Evolutionary conservation across 2,329 filamentous ascomycete species (phyloP).

Genomic region (Colletotrichum sp.): DNA sequence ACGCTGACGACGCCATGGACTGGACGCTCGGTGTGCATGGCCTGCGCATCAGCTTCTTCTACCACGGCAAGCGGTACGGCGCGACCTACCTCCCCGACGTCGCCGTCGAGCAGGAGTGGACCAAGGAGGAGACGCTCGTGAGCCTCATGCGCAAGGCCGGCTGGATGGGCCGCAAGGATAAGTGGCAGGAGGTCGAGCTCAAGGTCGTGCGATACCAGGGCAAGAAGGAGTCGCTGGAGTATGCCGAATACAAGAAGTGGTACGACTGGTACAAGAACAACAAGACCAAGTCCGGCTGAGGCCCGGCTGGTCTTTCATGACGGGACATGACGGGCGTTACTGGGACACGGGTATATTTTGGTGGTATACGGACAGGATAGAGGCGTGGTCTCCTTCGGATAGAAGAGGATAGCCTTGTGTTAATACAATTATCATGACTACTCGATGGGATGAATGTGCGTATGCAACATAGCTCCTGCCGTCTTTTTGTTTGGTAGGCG

Average conservation of each 20-base stretch:
- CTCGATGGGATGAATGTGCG: background rate
- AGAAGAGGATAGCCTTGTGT: slow-evolving; percentile 5
- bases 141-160: slow-evolving; percentile 95
- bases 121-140: slow-evolving; percentile 86
- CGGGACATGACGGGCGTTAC: background rate
- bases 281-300: slow-evolving; percentile 16
- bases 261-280: slow-evolving; percentile 68
- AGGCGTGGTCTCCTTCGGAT: background rate
- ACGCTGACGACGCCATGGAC: slow-evolving; percentile 74
- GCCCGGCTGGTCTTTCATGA: background rate
- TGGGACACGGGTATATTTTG: background rate
- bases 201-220: slow-evolving; percentile 87
- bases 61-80: slow-evolving; percentile 75
- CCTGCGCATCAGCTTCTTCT: slow-evolving; percentile 82
- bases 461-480: background rate
- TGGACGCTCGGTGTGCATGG: slow-evolving; percentile 90
- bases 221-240: slow-evolving; percentile 73
- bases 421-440: slow-evolving; percentile 1
- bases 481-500: background rate
- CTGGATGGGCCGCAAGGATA: slow-evolving; percentile 80
- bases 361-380: background rate
- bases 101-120: slow-evolving; percentile 91
- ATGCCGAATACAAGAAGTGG: slow-evolving; percentile 80
- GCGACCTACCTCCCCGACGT: slow-evolving; percentile 94
- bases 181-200: slow-evolving; percentile 81